Evolutionary conservation across 345 rosid genomes (phyloP).

Genomic region (Laguncularia racemosa): DNA sequence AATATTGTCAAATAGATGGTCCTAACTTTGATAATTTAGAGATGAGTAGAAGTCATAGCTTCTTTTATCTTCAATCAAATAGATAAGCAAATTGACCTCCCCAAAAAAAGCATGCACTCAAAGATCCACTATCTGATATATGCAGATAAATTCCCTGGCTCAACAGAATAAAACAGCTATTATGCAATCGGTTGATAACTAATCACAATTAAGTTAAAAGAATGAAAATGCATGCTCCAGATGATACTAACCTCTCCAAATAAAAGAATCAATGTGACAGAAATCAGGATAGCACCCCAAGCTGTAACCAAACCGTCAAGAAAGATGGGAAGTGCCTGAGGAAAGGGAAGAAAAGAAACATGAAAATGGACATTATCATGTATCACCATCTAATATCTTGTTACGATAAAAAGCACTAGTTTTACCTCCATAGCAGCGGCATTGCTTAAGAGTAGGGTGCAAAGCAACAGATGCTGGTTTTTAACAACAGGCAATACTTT

Average conservation of each 20-base stretch:
- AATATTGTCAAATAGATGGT: neutral
- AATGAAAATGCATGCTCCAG: neutral
- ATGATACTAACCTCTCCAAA: constrained; percentile 53
- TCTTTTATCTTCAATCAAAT: neutral
- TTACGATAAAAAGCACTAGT: neutral
- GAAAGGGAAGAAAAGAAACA: neutral
- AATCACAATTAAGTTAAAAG: too few species aligned
- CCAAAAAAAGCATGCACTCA: too few species aligned
- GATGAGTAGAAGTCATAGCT: too few species aligned
- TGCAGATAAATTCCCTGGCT: neutral
- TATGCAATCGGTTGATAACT: too few species aligned
- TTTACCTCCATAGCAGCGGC: constrained; percentile 79
- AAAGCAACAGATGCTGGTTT: constrained; percentile 55
- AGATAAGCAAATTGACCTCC: neutral
- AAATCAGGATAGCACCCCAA: constrained; percentile 55
- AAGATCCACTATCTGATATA: too few species aligned
- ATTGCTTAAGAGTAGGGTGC: constrained; percentile 58
- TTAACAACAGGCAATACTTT: constrained; percentile 55
- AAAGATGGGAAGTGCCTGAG: constrained; percentile 64
- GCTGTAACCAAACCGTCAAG: constrained; percentile 49
- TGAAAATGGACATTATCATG: neutral
- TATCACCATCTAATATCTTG: neutral
- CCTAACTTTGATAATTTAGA: neutral
- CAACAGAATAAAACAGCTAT: too few species aligned
- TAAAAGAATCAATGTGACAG: constrained; percentile 51